These are phyloP conservation scores for Zoysia pacifica DNA, from an alignment of 176 grass and related monocot species.

Conservation along the genomic window DNA sequence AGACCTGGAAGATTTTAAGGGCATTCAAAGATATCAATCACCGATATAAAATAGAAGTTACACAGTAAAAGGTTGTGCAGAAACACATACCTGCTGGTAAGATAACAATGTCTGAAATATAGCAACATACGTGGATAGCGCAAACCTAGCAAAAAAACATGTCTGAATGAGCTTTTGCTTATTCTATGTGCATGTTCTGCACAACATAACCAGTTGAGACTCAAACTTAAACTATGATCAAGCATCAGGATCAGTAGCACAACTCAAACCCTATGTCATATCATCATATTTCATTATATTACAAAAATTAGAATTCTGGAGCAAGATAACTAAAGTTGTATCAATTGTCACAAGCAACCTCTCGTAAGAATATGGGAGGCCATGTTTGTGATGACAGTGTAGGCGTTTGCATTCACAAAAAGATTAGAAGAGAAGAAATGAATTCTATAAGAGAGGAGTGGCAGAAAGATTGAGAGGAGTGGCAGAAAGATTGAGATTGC, in stretches of 20 bases:
- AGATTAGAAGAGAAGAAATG: slow-evolving; percentile 12
- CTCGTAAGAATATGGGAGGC: not conserved
- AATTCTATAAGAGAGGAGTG: not conserved
- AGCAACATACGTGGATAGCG: slow-evolving; percentile 84
- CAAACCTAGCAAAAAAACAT: slow-evolving; percentile 71
- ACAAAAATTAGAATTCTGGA: not conserved
- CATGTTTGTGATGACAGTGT: slow-evolving; percentile 9
- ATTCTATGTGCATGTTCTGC: slow-evolving; percentile 18
- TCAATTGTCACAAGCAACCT: not conserved
- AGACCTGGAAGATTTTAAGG: slow-evolving; percentile 66
- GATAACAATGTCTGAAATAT: slow-evolving; percentile 75
- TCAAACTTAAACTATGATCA: not conserved
- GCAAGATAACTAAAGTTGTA: not conserved
- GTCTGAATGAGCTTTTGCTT: slow-evolving; percentile 25
- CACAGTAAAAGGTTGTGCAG: slow-evolving; percentile 21
- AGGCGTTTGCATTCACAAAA: slow-evolving; percentile 8
- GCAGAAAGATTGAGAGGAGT: not conserved
- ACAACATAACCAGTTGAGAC: slow-evolving; percentile 1
- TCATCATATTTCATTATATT: slow-evolving; percentile 6
- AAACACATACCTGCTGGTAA: slow-evolving; percentile 81
- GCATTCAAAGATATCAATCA: slow-evolving; percentile 15
- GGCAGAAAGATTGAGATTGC: not conserved
- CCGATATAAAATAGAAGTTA: slow-evolving; percentile 31
- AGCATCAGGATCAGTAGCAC: slow-evolving; percentile 3
- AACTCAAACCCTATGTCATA: slow-evolving; percentile 15